Base-by-base conservation (phyloP, 208 protist genomes). In the Porcisia deanei region DNA sequence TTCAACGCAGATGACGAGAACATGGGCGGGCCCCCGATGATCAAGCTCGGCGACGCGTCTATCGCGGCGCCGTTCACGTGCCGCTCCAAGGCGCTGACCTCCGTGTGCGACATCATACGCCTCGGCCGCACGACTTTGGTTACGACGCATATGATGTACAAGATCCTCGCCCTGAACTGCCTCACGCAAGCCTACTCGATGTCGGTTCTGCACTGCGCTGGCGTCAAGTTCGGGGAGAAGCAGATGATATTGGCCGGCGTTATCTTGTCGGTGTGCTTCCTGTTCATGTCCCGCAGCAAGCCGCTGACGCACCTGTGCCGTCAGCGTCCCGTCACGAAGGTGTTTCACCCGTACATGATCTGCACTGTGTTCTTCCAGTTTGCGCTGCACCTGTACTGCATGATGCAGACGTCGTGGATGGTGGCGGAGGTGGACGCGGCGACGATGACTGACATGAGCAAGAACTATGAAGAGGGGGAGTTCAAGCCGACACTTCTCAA, bases 121-220 rank as follows among this genome's bases (percentile, higher is more conserved):
- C 97, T 99, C 67, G 98, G 98, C 45, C 89, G 99, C 69, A 99
- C 93, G 63, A 99, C 99, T 45, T 92, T 99, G 2, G 97, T 99
- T 12, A 99, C 98, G 14, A 99, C 98, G 45, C 88, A 99, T 68
- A 98, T 99, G 92, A 99, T 99, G 97, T 99, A 99, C 90, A 99
- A 98, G 78, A 99, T 99, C 67, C 92, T 99, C 18, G 99, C 99
- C 9, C 91, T 99, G 22, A 99, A 99, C 84, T 99, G 97, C 79
- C 91, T 99, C 18, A 97, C 98, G 70, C 91, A 86, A 34, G 98
- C 98, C 0, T 99, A 99, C 83, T 96, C 91, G 41, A 93, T 99
- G 80, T 97, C 90, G 12, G 98, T 99, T 18, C 91, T 99, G n/a
- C 97, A 97, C 82, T 89, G 97, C n/a, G 97, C 99, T 70, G 99